These are phyloP conservation scores for Lichtheimia ramosa DNA, from an alignment of 371 early-diverging fungal genomes.

Conservation along the genomic window DNA sequence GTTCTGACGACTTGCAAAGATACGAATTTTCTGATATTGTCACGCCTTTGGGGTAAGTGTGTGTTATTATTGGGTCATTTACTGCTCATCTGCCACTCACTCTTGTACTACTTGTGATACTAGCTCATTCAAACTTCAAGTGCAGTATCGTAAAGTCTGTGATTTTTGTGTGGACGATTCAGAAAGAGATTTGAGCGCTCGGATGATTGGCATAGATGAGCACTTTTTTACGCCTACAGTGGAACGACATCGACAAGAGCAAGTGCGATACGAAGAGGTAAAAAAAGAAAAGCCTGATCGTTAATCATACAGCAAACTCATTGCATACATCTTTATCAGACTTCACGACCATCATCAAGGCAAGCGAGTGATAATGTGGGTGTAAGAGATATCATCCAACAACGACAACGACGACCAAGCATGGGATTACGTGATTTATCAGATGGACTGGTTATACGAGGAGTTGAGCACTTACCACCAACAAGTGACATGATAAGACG, in stretches of 20 bases:
- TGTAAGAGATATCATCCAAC: constrained; percentile 15
- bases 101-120: background rate
- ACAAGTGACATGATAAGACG: constrained; percentile 27
- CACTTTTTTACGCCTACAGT: constrained; percentile 75
- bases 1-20: constrained; percentile 42
- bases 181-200: constrained; percentile 51
- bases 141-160: constrained; percentile 78
- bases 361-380: background rate
- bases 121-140: constrained; percentile 70
- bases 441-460: constrained; percentile 2
- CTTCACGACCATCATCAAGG: background rate
- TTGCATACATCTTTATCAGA: background rate
- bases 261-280: background rate
- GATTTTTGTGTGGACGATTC: constrained; percentile 72
- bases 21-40: constrained; percentile 67
- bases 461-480: constrained; percentile 42
- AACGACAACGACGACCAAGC: constrained; percentile 18
- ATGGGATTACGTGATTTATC: constrained; percentile 10
- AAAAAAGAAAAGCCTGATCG: too few species aligned
- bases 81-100: background rate
- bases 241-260: constrained; percentile 52
- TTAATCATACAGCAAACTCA: background rate
- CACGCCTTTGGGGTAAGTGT: constrained; percentile 63
- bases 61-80: too few species aligned
- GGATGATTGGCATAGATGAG: constrained; percentile 69